Percentiles rank a stretch among this genome's conserved stretches.
phyloP scores from a whole-genome alignment of 208 protist species.

The Wallacemonas collosoma region DNA sequence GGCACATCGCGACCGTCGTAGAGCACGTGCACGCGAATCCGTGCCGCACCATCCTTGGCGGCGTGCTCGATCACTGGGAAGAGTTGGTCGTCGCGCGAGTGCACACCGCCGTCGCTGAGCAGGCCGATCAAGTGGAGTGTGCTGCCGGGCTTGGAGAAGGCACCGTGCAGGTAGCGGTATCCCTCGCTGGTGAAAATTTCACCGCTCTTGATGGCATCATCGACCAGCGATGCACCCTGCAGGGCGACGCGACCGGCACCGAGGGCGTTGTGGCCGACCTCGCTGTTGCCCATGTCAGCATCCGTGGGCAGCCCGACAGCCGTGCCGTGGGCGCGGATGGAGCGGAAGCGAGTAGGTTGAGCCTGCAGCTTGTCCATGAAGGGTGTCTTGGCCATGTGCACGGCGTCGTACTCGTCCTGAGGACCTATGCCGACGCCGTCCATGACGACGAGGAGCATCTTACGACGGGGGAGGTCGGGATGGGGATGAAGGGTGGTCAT shows the following conservation, averaged over 20 bases:
- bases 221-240: constrained; percentile 95
- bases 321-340: constrained; percentile 92
- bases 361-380: constrained; percentile 69
- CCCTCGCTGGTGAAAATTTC: constrained; percentile 88
- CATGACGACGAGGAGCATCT: constrained; percentile 86
- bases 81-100: constrained; percentile 93
- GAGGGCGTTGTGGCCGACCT: constrained; percentile 96
- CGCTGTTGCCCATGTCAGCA: constrained; percentile 96
- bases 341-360: constrained; percentile 74
- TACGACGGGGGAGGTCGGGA: constrained; percentile 71
- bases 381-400: constrained; percentile 90
- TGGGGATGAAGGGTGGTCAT: constrained; percentile 73
- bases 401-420: constrained; percentile 90
- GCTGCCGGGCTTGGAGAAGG: constrained; percentile 66
- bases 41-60: constrained; percentile 77
- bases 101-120: constrained; percentile 94
- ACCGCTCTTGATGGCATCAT: constrained; percentile 82
- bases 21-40: constrained; percentile 92
- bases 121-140: constrained; percentile 94
- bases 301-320: constrained; percentile 94
- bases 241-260: constrained; percentile 91
- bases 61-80: constrained; percentile 89
- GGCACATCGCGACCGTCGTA: constrained; percentile 96
- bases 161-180: constrained; percentile 89
- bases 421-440: constrained; percentile 91